Conservation (phyloP, 306 rosid species). For the Prunus dulcis region DNA sequence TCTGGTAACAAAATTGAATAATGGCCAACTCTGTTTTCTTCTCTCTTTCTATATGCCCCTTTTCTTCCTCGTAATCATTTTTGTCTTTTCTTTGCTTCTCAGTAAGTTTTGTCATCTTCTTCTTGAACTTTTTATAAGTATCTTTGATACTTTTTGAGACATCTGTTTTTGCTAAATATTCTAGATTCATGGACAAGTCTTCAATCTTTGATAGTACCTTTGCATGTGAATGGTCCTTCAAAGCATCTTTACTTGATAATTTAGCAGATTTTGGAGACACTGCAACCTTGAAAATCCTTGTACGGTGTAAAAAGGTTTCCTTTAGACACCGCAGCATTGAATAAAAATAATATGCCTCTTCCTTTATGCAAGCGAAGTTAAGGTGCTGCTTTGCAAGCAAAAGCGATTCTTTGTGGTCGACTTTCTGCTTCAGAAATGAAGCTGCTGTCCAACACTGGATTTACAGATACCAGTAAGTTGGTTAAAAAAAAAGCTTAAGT, state of each 20-base stretch:
- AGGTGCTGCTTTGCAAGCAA: conserved; percentile 56
- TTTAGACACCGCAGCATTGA: conserved; percentile 67
- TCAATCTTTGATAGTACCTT: conserved; percentile 10
- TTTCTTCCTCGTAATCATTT: conserved; percentile 29
- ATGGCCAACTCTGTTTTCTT: conserved; percentile 31
- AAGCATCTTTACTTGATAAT: not conserved
- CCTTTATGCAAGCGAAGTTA: conserved; percentile 56
- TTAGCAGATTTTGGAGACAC: conserved; percentile 28
- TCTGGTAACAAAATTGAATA: conserved; percentile 22
- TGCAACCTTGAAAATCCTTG: conserved; percentile 24
- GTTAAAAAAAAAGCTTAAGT: not conserved
- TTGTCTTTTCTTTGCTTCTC: conserved; percentile 37
- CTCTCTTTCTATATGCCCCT: conserved; percentile 28
- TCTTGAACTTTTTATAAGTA: conserved; percentile 48
- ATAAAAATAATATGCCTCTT: conserved; percentile 49
- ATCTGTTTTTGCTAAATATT: conserved; percentile 39
- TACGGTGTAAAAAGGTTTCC: conserved; percentile 43
- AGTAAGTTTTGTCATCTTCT: conserved; percentile 34
- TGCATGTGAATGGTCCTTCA: conserved; percentile 13
- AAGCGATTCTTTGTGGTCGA: conserved; percentile 54
- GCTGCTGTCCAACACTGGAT: conserved; percentile 81
- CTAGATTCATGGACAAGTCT: conserved; percentile 12
- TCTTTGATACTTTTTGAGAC: conserved; percentile 46
- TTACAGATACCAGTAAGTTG: conserved; percentile 9
- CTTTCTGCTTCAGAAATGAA: conserved; percentile 50